A percentile compares a stretch with the other conserved stretches of the same genome.
Evolutionary conservation across 768 basidiomycete genomes (phyloP).

Genomic region (Suillus occidentalis): DNA sequence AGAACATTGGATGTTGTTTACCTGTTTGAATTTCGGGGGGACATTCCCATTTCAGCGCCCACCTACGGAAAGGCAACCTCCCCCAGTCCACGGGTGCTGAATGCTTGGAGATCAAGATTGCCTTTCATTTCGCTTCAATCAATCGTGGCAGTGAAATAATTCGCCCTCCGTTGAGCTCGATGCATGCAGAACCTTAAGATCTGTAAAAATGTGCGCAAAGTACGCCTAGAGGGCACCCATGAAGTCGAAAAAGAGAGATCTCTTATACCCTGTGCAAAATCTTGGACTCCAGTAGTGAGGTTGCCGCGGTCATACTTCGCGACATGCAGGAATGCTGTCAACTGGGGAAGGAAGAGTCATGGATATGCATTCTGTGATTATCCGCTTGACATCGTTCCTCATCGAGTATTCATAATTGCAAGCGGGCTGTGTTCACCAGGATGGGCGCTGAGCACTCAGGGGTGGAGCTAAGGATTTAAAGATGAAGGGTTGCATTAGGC

Average conservation of each 20-base stretch:
- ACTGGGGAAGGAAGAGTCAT: slow-evolving; percentile 60
- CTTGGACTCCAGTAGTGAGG: slow-evolving; percentile 38
- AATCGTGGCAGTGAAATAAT: too few species aligned
- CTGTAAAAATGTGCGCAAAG: background rate
- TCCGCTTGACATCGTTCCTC: background rate
- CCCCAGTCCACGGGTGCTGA: too few species aligned
- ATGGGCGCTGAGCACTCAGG: background rate
- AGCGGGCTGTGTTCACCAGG: background rate
- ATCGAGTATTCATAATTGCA: background rate
- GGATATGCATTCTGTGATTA: slow-evolving; percentile 49
- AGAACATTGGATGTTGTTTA: too few species aligned
- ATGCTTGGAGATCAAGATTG: too few species aligned
- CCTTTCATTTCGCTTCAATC: too few species aligned
- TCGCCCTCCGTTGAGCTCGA: too few species aligned
- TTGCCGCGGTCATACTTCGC: slow-evolving; percentile 55
- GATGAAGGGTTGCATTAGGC: background rate
- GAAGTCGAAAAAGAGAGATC: too few species aligned
- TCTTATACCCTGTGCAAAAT: too few species aligned
- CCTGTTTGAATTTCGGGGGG: background rate
- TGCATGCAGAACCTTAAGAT: background rate
- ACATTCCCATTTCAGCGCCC: background rate
- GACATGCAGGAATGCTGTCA: slow-evolving; percentile 59
- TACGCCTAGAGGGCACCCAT: background rate
- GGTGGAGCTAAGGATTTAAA: background rate
- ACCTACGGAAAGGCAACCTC: too few species aligned